Conservation (phyloP, 805 yeast genomes). For the Candida maris region DNA sequence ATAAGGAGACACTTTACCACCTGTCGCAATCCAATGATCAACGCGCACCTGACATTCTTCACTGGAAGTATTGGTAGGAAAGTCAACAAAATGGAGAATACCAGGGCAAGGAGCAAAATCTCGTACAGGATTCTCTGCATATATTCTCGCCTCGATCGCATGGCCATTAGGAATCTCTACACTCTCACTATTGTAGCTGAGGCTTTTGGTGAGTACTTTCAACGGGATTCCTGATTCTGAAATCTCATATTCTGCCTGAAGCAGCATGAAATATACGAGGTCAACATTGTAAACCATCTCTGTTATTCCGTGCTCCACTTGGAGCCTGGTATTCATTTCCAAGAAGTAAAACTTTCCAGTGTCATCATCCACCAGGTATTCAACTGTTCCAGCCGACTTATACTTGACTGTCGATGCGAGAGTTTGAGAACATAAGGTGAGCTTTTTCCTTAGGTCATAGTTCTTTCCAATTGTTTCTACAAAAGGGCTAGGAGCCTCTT, state of each 20-base stretch:
- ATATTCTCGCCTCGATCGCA: slow-evolving; percentile 92
- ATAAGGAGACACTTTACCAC: slow-evolving; percentile 84
- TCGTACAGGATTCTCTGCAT: slow-evolving; percentile 95
- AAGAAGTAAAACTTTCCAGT: slow-evolving; percentile 88
- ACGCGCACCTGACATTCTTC: slow-evolving; percentile 68
- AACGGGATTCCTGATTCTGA: slow-evolving; percentile 66
- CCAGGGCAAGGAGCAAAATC: slow-evolving; percentile 97
- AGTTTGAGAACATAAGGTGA: slow-evolving; percentile 80
- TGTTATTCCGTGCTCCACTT: slow-evolving; percentile 97
- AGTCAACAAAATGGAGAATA: slow-evolving; percentile 73
- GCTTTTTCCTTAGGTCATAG: slow-evolving; percentile 40
- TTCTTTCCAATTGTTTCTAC: slow-evolving; percentile 65
- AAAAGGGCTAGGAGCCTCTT: slow-evolving; percentile 97
- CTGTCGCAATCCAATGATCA: slow-evolving; percentile 90
- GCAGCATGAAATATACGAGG: slow-evolving; percentile 94
- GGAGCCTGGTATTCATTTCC: slow-evolving; percentile 94
- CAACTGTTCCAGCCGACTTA: slow-evolving; percentile 97
- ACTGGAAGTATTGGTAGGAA: slow-evolving; percentile 46
- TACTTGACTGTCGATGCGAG: slow-evolving; percentile 79
- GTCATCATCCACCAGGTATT: slow-evolving; percentile 81
- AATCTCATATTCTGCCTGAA: slow-evolving; percentile 83
- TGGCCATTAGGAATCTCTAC: slow-evolving; percentile 60
- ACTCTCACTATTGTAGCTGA: slow-evolving; percentile 5
- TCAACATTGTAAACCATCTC: slow-evolving; percentile 94
- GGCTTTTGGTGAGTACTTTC: slow-evolving; percentile 17